A percentile compares a stretch with the other conserved stretches of the same genome.
These are phyloP conservation scores for Raphanus sativus DNA, from an alignment of 345 rosid genomes.

Conservation along the genomic window DNA sequence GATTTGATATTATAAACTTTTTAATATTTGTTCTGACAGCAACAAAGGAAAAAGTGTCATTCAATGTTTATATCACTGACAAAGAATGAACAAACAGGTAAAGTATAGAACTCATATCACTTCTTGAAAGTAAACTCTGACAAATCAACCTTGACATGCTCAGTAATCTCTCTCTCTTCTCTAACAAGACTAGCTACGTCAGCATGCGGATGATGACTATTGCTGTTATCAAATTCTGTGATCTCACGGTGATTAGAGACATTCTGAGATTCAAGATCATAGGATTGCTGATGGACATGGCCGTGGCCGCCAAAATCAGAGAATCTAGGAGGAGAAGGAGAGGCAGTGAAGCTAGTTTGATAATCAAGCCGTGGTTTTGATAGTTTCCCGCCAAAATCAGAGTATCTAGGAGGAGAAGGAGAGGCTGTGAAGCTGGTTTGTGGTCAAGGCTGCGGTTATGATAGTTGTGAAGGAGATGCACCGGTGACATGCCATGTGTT, in stretches of 20 bases:
- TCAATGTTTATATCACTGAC: conserved; percentile 10
- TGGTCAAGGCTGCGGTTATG: conserved; percentile 41
- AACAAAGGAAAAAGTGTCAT: background rate
- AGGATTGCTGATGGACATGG: conserved; percentile 43
- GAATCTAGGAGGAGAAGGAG: conserved; percentile 47
- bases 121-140: conserved; percentile 44
- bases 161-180: conserved; percentile 28
- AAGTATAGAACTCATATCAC: conserved; percentile 14
- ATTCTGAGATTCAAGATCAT: conserved; percentile 39
- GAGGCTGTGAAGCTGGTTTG: background rate
- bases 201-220: conserved; percentile 21
- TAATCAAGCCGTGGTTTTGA: conserved; percentile 21
- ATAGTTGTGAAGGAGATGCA: conserved; percentile 65
- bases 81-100: conserved; percentile 16
- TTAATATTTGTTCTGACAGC: background rate
- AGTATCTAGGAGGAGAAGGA: background rate
- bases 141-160: conserved; percentile 32
- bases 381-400: background rate
- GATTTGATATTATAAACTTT: background rate
- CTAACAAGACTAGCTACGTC: conserved; percentile 28
- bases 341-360: conserved; percentile 45
- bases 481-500: conserved; percentile 66
- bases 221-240: conserved; percentile 28
- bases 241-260: conserved; percentile 30
- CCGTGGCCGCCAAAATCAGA: conserved; percentile 38